These are phyloP conservation scores for Knoxia roxburghii DNA, from an alignment of 257 asterid species.

Conservation along the genomic window DNA sequence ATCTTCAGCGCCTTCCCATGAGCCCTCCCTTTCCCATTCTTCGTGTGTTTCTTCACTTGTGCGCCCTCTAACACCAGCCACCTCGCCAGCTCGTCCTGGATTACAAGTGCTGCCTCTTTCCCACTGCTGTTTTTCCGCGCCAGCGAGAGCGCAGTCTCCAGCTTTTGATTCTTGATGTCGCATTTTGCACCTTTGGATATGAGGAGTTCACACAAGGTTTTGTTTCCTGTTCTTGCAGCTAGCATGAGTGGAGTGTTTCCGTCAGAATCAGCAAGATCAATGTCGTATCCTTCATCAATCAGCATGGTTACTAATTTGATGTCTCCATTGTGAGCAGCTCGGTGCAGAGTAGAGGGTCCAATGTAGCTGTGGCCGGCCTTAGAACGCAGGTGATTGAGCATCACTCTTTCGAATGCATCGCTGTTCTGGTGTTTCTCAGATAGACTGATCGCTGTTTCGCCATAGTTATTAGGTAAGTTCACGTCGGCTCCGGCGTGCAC, in stretches of 20 bases:
- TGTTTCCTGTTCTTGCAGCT: constrained; percentile 52
- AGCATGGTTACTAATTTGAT: constrained; percentile 25
- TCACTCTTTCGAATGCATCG: constrained; percentile 41
- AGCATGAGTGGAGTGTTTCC: constrained; percentile 66
- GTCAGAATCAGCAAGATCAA: constrained; percentile 36
- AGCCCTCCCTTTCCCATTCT: constrained; percentile 51
- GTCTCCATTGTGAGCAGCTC: constrained; percentile 35
- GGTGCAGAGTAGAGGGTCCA: constrained; percentile 35
- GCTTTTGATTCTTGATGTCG: constrained; percentile 32
- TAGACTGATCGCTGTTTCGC: constrained; percentile 51
- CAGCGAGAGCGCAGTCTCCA: constrained; percentile 48
- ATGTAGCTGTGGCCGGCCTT: constrained; percentile 18
- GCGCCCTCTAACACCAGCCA: constrained; percentile 43
- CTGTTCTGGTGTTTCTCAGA: constrained; percentile 46
- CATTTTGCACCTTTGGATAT: constrained; percentile 43
- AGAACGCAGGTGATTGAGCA: constrained; percentile 27
- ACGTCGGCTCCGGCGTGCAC: constrained; percentile 51
- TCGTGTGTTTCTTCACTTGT: constrained; percentile 56
- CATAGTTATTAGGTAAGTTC: constrained; percentile 34
- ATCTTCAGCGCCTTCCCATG: constrained; percentile 53
- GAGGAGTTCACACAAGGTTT: constrained; percentile 40
- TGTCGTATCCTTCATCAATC: constrained; percentile 20
- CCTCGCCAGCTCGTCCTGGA: constrained; percentile 55
- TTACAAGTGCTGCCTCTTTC: constrained; percentile 31
- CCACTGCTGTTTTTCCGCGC: constrained; percentile 29